Evolutionary conservation across 441 rosid species (phyloP), one percentile per base, ranked within the genome.

Genomic region (Croton setiger): DNA sequence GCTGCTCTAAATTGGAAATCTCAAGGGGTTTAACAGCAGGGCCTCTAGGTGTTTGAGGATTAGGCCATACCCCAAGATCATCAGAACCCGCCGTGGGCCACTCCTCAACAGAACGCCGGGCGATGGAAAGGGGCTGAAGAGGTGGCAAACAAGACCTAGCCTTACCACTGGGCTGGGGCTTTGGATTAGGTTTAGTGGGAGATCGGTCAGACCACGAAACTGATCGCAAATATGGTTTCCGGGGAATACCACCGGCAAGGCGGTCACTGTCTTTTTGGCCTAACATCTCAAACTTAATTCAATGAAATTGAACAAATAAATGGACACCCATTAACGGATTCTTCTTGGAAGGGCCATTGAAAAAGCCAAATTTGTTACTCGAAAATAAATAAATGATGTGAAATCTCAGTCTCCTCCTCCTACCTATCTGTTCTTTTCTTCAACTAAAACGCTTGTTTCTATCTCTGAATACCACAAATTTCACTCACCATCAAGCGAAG

Each of bases 61-160:
- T 75, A 39, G 92, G 96, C 96, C 96, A 89, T 59, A 84, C 89
- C 15, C 92, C 96, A n/a, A 86, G 84, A 75, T 89, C 96, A 76
- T 89, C 96, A 15, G 90, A 82, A 27, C 96, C 89, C 4, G 96
- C 86, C 54, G 72, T 74, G 13, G 96, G 96, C 96, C 96, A 89
- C 75, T 89, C 90, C 79, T 85, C 90, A n/a, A 69, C 80, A 14
- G 82, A 82, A 67, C 76, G 70, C 52, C 86, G 82, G 4, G 82
- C 44, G 18, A 89, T 86, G 13, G 85, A 74, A 35, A 88, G 86
- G 5, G 89, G 89, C 77, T 74, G 85, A 13, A 86, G 86, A 11
- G 94, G 94, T 37, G 94, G 94, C 79, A 87, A 79, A 70, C 79
- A 81, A 13, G 85, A 66, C 81, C 92, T 70, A 4, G 75, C 83